Evolutionary conservation across 257 asterid species (phyloP).

Genomic region (Lithospermum erythrorhizon): DNA sequence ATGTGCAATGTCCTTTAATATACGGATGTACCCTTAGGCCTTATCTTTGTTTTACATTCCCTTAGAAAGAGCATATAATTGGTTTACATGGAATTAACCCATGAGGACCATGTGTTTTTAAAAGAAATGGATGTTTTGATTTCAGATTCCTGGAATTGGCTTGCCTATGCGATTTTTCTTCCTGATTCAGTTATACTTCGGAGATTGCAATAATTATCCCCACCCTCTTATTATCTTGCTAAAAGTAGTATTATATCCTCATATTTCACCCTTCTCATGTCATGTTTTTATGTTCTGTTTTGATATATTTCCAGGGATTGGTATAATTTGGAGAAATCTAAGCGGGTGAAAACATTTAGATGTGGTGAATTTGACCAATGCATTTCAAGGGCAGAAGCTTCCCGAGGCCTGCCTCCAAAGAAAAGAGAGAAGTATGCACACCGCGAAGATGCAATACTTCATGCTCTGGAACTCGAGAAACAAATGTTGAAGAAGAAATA

Average conservation of each 20-base stretch:
- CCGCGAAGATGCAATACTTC: constrained; percentile 95
- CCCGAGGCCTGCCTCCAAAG: constrained; percentile 92
- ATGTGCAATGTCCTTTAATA: no score
- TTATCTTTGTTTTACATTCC: no score
- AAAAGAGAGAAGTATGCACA: constrained; percentile 99
- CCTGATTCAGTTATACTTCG: no score
- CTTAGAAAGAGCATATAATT: no score
- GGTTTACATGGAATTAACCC: no score
- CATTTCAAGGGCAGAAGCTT: constrained; percentile 92
- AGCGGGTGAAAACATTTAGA: constrained; percentile 91
- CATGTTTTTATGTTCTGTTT: constrained; percentile 9
- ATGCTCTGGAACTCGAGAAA: constrained; percentile 94
- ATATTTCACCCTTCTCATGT: neutral
- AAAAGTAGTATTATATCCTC: neutral
- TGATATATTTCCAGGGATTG: constrained; percentile 62
- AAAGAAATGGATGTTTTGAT: no score
- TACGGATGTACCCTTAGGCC: no score
- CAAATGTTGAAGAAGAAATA: constrained; percentile 52
- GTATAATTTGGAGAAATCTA: constrained; percentile 98
- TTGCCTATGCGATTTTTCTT: no score
- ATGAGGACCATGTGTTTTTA: no score
- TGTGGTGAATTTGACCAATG: constrained; percentile 96
- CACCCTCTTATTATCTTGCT: neutral
- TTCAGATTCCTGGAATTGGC: no score
- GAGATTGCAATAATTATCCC: neutral